Conservation (phyloP, 768 basidiomycete genomes). For the Melanogaster broomeanus region DNA sequence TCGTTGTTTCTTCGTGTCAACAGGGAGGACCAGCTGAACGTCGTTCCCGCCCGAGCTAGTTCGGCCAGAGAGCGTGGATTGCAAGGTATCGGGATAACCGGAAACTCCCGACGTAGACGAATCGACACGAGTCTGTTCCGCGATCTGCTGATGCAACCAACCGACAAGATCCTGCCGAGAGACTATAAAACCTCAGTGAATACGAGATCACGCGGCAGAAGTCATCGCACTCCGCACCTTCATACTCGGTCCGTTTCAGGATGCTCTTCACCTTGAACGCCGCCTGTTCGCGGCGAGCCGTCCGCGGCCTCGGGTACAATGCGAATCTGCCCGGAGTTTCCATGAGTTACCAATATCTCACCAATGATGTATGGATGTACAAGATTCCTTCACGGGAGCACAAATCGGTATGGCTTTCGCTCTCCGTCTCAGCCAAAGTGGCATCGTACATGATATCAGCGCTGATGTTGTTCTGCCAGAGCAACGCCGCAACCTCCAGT, state of each 20-base stretch:
- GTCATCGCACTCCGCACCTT: constrained; percentile 45
- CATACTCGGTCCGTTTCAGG: constrained; percentile 73
- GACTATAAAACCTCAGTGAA: constrained; percentile 41
- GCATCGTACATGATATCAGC: constrained; percentile 88
- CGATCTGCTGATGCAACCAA: constrained; percentile 76
- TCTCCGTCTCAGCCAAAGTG: constrained; percentile 59
- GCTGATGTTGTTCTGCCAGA: constrained; percentile 84
- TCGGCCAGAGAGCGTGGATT: constrained; percentile 34
- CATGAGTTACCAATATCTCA: constrained; percentile 30
- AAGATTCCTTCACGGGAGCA: constrained; percentile 84
- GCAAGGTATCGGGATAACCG: constrained; percentile 40
- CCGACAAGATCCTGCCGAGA: constrained; percentile 69
- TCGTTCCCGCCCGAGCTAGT: constrained; percentile 40
- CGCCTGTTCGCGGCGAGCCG: constrained; percentile 55
- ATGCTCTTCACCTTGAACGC: constrained; percentile 86
- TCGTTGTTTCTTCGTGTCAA: constrained; percentile 72
- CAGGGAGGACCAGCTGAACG: constrained; percentile 66
- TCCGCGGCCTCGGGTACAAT: constrained; percentile 55
- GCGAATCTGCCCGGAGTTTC: constrained; percentile 52
- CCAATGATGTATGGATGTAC: constrained; percentile 42
- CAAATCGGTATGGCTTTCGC: constrained; percentile 64
- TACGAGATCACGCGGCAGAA: not conserved
- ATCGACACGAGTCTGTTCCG: constrained; percentile 79
- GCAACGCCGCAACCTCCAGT: constrained; percentile 70
- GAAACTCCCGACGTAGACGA: constrained; percentile 60